Evolutionary conservation across 768 basidiomycete species (phyloP).

Genomic region (Mycena galopus): DNA sequence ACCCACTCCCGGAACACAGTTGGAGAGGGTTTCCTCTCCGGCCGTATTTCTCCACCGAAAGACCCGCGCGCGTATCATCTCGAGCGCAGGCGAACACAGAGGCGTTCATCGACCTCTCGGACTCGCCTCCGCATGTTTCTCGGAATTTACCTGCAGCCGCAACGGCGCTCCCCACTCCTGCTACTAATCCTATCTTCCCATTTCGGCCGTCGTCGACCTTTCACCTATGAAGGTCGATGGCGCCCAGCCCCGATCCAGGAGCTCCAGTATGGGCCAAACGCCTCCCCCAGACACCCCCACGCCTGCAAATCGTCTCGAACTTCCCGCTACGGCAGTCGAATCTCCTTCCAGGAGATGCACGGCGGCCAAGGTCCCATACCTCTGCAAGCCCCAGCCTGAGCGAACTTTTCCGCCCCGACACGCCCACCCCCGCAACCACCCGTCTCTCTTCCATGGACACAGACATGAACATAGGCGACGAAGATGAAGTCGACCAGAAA

Average conservation of each 20-base stretch:
- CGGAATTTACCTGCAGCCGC: neutral
- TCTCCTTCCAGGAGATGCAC: neutral
- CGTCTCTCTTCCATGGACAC: conserved; percentile 3
- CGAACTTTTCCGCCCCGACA: neutral
- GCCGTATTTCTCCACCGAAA: no score
- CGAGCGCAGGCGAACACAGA: no score
- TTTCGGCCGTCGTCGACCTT: neutral
- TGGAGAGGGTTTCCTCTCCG: no score
- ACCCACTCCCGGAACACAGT: neutral
- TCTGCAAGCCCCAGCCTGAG: conserved; percentile 1
- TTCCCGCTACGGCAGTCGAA: neutral
- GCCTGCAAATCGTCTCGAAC: neutral
- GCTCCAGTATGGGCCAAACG: neutral
- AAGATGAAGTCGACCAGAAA: neutral
- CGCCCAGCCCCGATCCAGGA: neutral
- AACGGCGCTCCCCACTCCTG: neutral
- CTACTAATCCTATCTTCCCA: neutral
- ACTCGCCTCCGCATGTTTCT: conserved; percentile 7
- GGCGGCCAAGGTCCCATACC: neutral
- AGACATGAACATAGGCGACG: neutral
- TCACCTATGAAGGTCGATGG: neutral
- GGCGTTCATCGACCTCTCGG: conserved; percentile 12
- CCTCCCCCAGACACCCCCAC: neutral
- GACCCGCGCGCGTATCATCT: no score
- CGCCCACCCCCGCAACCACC: neutral